These are phyloP conservation scores for Ceratobasidium papillatum DNA, from an alignment of 1,284 basidiomycete genomes.

Conservation along the genomic window DNA sequence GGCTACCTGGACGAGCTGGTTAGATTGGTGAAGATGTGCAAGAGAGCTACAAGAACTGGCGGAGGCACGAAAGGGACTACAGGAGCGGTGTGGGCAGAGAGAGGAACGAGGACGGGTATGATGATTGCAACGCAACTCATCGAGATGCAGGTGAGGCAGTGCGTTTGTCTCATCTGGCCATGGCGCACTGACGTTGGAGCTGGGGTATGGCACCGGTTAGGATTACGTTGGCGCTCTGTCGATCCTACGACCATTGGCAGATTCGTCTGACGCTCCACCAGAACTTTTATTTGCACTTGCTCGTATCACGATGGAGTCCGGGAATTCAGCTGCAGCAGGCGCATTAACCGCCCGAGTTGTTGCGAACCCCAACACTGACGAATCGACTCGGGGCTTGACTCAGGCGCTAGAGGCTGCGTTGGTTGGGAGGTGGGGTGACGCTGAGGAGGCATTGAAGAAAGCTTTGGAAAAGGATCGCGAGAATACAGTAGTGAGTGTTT, in stretches of 20 bases:
- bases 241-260: slow-evolving; percentile 69
- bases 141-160: slow-evolving; percentile 77
- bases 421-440: slow-evolving; percentile 71
- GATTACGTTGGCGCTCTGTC: slow-evolving; percentile 72
- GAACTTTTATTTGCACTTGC: slow-evolving; percentile 71
- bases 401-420: slow-evolving; percentile 68
- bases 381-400: slow-evolving; percentile 65
- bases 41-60: slow-evolving; percentile 62
- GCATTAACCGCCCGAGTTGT: slow-evolving; percentile 63
- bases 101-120: slow-evolving; percentile 70
- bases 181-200: too few relatives aligned
- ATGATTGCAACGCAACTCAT: slow-evolving; percentile 77
- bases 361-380: slow-evolving; percentile 57
- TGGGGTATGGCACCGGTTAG: too few relatives aligned
- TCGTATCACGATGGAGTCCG: slow-evolving; percentile 76
- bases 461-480: slow-evolving; percentile 62
- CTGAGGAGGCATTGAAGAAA: slow-evolving; percentile 57
- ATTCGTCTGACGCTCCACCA: slow-evolving; percentile 57
- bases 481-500: slow-evolving; percentile 64
- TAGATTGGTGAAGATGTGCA: slow-evolving; percentile 79
- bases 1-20: slow-evolving; percentile 80
- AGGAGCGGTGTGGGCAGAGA: slow-evolving; percentile 75
- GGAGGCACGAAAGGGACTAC: slow-evolving; percentile 53
- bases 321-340: slow-evolving; percentile 65
- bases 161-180: too few relatives aligned